Percentiles rank a stretch among this genome's conserved stretches.
phyloP scores from a whole-genome alignment of 106 monocot species.

The Hemerocallis citrina region DNA sequence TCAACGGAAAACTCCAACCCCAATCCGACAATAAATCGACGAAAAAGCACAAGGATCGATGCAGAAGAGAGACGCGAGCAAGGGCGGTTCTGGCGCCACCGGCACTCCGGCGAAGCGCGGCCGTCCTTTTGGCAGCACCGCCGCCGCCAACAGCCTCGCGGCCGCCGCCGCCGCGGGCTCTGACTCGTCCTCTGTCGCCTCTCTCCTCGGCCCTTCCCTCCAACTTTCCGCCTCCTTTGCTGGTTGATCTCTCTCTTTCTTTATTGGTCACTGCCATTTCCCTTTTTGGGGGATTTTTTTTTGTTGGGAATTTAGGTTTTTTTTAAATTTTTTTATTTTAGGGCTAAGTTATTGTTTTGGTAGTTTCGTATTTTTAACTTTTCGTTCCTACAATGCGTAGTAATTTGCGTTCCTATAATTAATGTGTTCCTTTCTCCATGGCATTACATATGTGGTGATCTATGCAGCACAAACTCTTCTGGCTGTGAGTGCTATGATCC shows the following conservation, averaged over 20 bases:
- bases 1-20: no score
- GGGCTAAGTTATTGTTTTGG: no score
- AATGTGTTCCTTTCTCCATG: no score
- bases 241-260: slow-evolving; percentile 26
- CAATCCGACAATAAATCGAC: no score
- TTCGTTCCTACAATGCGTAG: not conserved
- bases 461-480: no score
- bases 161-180: slow-evolving; percentile 19
- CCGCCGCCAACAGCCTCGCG: slow-evolving; percentile 17
- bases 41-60: no score
- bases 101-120: slow-evolving; percentile 82
- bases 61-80: slow-evolving; percentile 56
- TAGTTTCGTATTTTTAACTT: not conserved
- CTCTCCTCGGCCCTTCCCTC: slow-evolving; percentile 86
- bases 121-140: slow-evolving; percentile 75
- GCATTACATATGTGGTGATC: no score
- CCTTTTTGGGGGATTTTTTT: not conserved
- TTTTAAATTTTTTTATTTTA: not conserved
- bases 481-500: no score
- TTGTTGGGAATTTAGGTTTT: no score
- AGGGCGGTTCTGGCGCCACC: slow-evolving; percentile 34
- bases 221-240: slow-evolving; percentile 66
- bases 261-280: not conserved
- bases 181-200: slow-evolving; percentile 40
- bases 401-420: no score